Evolutionary conservation across 306 rosid genomes (phyloP).

Genomic region (Boehmeria nivea): DNA sequence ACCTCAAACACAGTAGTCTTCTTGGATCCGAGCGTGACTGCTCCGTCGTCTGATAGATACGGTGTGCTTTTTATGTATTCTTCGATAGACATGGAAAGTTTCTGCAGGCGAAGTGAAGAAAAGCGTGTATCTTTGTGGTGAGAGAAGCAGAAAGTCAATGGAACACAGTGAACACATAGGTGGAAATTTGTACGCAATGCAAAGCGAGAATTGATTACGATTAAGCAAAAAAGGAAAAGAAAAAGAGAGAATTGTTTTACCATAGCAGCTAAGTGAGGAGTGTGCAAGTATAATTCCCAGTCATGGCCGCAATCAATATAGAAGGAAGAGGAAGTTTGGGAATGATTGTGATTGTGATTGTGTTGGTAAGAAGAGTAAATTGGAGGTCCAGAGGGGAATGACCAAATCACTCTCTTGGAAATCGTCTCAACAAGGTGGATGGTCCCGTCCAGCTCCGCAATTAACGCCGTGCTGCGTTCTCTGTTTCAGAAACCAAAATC

Average conservation of each 20-base stretch:
- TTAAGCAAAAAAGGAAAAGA: not conserved
- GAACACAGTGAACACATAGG: no score
- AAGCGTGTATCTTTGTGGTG: no score
- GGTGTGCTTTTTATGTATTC: slow-evolving; percentile 40
- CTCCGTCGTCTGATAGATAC: slow-evolving; percentile 13
- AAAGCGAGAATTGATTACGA: no score
- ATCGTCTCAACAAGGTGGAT: slow-evolving; percentile 51
- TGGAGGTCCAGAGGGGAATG: slow-evolving; percentile 58
- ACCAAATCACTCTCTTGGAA: slow-evolving; percentile 51
- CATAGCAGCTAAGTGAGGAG: not conserved
- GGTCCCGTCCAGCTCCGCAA: slow-evolving; percentile 57
- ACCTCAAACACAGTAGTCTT: slow-evolving; percentile 51
- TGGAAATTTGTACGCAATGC: no score
- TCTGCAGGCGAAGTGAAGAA: slow-evolving; percentile 37
- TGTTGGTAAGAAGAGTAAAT: slow-evolving; percentile 56
- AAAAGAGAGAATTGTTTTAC: no score
- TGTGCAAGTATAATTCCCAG: slow-evolving; percentile 55
- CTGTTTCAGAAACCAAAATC: not conserved
- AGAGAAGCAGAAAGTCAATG: no score
- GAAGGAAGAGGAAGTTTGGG: slow-evolving; percentile 18
- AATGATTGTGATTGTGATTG: not conserved
- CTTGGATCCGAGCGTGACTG: slow-evolving; percentile 25
- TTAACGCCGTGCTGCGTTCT: slow-evolving; percentile 29
- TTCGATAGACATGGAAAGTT: slow-evolving; percentile 41
- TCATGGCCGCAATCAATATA: slow-evolving; percentile 69